Percentiles rank a stretch among this genome's conserved stretches.
phyloP scores from a whole-genome alignment of 352 stramenopile species.

The Elongisporangium undulatum region DNA sequence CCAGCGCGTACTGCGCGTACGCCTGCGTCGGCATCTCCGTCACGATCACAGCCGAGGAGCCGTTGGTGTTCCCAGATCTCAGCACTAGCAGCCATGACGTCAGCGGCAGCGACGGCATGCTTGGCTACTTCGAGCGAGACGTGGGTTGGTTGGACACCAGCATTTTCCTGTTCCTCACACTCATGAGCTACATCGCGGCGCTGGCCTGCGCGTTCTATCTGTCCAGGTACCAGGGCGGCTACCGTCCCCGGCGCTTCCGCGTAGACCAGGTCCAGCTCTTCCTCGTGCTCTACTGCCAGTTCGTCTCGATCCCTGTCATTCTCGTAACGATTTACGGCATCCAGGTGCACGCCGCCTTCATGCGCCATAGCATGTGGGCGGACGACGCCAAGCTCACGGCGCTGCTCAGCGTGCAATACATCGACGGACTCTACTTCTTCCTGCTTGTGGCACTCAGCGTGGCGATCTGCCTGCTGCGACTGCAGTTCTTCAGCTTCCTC shows the following conservation, averaged over 20 bases:
- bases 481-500: conserved; percentile 54
- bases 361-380: conserved; percentile 4
- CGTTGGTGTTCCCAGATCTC: neutral
- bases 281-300: conserved; percentile 42
- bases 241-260: conserved; percentile 22
- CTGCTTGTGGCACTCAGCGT: conserved; percentile 30
- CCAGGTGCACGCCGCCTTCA: conserved; percentile 24
- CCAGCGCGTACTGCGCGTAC: conserved; percentile 17
- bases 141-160: conserved; percentile 17
- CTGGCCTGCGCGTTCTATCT: conserved; percentile 17
- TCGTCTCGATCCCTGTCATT: conserved; percentile 28
- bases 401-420: conserved; percentile 28
- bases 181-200: conserved; percentile 25
- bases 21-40: conserved; percentile 5
- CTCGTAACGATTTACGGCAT: conserved; percentile 29
- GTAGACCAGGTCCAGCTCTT: conserved; percentile 38
- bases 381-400: conserved; percentile 8
- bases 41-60: neutral
- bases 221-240: conserved; percentile 21
- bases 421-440: conserved; percentile 42
- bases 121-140: conserved; percentile 4
- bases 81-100: neutral
- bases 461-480: conserved; percentile 33
- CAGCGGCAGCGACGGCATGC: neutral
- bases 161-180: conserved; percentile 16